These are phyloP conservation scores for Sclerotinia subarctica DNA, from an alignment of 2,329 filamentous ascomycete species.

Conservation along the genomic window DNA sequence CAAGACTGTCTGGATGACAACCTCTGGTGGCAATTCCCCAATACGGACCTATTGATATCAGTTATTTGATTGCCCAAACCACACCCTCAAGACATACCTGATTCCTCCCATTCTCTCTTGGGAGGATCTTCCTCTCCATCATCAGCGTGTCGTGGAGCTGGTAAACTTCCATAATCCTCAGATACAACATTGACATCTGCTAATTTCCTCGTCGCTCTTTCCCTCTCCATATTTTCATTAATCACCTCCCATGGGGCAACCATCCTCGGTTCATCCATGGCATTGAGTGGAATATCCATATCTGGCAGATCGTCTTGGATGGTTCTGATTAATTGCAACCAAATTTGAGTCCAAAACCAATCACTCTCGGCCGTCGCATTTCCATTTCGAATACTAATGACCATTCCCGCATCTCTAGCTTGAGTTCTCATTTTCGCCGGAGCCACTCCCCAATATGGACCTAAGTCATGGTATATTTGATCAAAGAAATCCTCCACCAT, in stretches of 20 bases:
- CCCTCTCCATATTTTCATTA: conserved; percentile 48
- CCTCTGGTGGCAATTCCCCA: conserved; percentile 58
- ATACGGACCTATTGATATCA: conserved; percentile 46
- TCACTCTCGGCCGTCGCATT: conserved; percentile 47
- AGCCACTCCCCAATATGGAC: conserved; percentile 46
- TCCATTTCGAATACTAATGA: conserved; percentile 55
- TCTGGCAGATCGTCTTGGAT: conserved; percentile 57
- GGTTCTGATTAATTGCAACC: conserved; percentile 39
- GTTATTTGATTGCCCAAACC: conserved; percentile 46
- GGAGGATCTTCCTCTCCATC: not conserved
- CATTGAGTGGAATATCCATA: conserved; percentile 64
- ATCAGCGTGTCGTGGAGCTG: conserved; percentile 27
- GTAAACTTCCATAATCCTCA: conserved; percentile 48
- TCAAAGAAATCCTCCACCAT: conserved; percentile 61
- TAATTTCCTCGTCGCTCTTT: conserved; percentile 45
- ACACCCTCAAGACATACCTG: conserved; percentile 39
- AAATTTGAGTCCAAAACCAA: conserved; percentile 45
- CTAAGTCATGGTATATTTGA: conserved; percentile 51
- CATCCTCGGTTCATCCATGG: conserved; percentile 62
- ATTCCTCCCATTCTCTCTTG: conserved; percentile 27
- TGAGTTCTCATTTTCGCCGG: conserved; percentile 50
- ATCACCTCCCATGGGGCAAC: conserved; percentile 57
- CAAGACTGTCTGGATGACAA: conserved; percentile 60
- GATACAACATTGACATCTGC: conserved; percentile 55
- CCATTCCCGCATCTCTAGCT: conserved; percentile 56